Evolutionary conservation across 768 basidiomycete genomes (phyloP).

Genomic region (Tricholoma hemisulphureum): DNA sequence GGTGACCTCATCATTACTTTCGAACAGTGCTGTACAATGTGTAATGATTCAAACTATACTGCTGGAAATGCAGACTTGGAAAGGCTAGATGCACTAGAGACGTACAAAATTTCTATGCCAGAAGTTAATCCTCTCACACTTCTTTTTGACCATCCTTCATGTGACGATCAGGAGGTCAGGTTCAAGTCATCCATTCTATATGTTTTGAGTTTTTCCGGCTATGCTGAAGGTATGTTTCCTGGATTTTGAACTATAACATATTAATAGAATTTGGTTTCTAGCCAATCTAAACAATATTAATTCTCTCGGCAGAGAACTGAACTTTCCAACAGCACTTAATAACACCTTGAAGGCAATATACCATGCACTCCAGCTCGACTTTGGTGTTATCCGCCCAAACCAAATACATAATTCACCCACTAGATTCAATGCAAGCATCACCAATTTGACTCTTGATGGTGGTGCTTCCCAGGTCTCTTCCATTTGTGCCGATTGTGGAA

Average conservation of each 20-base stretch:
- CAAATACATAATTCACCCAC: not conserved
- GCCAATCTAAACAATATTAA: too few species aligned
- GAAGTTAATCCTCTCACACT: not conserved
- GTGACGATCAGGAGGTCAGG: not conserved
- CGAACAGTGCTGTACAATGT: not conserved
- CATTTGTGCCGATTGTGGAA: not conserved
- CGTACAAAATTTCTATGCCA: not conserved
- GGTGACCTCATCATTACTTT: too few species aligned
- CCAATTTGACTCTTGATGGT: not conserved
- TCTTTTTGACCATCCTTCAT: not conserved
- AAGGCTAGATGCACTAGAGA: not conserved
- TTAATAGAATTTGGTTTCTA: too few species aligned
- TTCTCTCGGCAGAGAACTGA: not conserved
- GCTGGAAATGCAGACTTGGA: too few species aligned
- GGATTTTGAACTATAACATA: too few species aligned
- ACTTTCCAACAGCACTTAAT: not conserved
- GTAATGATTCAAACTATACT: not conserved
- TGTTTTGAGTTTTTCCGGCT: not conserved
- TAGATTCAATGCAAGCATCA: not conserved
- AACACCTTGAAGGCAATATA: not conserved
- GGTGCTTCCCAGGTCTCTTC: not conserved
- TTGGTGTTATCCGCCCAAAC: not conserved
- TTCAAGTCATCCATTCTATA: not conserved
- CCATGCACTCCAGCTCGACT: not conserved
- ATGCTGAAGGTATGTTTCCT: too few species aligned